Conservation (phyloP, 495 filamentous ascomycete genomes). For the Penicillium mononematosum region DNA sequence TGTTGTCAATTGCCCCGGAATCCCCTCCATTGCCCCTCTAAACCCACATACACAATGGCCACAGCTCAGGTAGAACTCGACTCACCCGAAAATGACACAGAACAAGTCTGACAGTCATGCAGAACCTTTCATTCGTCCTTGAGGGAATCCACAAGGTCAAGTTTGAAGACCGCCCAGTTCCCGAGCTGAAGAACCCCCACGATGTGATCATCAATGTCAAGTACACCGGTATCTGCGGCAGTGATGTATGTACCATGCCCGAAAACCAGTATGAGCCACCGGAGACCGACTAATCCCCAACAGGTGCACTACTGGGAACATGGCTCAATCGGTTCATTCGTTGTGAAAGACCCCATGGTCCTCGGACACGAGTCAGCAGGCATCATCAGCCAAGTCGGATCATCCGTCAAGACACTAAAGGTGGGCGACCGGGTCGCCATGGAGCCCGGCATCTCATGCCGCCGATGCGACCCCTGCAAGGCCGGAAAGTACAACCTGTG, state of each 20-base stretch:
- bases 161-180: slow-evolving; percentile 75
- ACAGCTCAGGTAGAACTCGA: slow-evolving; percentile 27
- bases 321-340: slow-evolving; percentile 77
- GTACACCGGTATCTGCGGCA: slow-evolving; percentile 89
- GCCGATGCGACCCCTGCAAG: slow-evolving; percentile 54
- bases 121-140: slow-evolving; percentile 90
- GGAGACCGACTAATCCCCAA: neutral
- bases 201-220: slow-evolving; percentile 81
- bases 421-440: slow-evolving; percentile 53
- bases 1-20: neutral
- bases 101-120: slow-evolving; percentile 9
- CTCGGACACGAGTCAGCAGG: slow-evolving; percentile 91
- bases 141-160: slow-evolving; percentile 67
- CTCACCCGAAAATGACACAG: neutral
- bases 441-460: slow-evolving; percentile 53
- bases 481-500: slow-evolving; percentile 55
- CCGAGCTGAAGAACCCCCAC: slow-evolving; percentile 61
- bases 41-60: slow-evolving; percentile 14
- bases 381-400: slow-evolving; percentile 65
- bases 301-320: slow-evolving; percentile 87
- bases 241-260: slow-evolving; percentile 57
- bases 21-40: neutral
- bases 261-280: neutral
- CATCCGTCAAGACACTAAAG: slow-evolving; percentile 44
- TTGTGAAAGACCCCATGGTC: slow-evolving; percentile 83